phyloP scores from a whole-genome alignment of 257 asterid genomes.

The Nicotiana tabacum region DNA sequence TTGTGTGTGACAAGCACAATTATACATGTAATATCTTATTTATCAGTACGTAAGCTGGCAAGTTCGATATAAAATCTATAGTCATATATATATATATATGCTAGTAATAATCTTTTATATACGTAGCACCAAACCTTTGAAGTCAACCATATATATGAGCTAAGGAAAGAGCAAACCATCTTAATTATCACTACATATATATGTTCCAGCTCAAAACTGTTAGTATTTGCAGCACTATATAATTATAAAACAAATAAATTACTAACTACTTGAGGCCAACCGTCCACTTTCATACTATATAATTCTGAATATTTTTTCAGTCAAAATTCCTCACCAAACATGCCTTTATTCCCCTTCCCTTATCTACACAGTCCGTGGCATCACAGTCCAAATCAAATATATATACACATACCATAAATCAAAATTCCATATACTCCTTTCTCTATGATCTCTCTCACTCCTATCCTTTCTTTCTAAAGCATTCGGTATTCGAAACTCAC shows the following conservation, averaged over 20 bases:
- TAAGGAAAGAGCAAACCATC: background rate
- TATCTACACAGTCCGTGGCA: background rate
- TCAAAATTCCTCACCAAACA: conserved; percentile 3
- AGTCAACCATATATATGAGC: background rate
- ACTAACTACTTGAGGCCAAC: background rate
- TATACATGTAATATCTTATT: no score
- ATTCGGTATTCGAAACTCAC: background rate
- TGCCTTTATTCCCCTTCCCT: background rate
- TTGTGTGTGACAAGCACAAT: no score
- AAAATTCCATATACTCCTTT: background rate
- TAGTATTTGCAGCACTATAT: background rate
- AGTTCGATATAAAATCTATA: no score
- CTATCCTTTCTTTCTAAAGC: background rate
- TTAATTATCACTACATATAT: background rate
- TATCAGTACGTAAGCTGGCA: no score
- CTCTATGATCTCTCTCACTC: background rate
- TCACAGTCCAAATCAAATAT: background rate
- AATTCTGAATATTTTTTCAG: background rate
- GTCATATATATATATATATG: no score
- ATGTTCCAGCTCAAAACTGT: background rate
- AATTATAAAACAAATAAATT: background rate
- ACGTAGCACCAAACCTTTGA: background rate
- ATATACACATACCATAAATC: background rate
- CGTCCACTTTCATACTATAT: background rate
- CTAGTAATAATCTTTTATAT: background rate